A percentile compares a stretch with the other conserved stretches of the same genome.
These are phyloP conservation scores for Venturia oleaginea DNA, from an alignment of 2,329 filamentous ascomycete genomes.

Conservation along the genomic window DNA sequence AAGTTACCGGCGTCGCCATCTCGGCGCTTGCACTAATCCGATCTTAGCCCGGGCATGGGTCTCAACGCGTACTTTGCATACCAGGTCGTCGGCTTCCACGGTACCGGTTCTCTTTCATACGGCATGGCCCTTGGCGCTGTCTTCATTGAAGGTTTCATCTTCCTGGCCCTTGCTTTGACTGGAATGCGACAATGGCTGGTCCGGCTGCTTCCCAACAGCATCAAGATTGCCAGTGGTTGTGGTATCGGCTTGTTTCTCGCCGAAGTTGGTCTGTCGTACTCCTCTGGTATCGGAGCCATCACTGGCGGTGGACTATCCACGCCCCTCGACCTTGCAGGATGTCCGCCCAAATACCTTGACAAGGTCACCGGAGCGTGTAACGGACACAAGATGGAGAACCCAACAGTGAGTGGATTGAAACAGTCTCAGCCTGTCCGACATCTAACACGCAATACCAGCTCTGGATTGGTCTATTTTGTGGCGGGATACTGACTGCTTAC, in stretches of 20 bases:
- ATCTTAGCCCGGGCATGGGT: constrained; percentile 29
- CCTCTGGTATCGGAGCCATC: constrained; percentile 71
- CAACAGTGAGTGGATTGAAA: constrained; percentile 38
- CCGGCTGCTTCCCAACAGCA: constrained; percentile 67
- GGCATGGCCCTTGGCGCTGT: constrained; percentile 72
- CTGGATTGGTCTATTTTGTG: constrained; percentile 84
- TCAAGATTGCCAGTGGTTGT: constrained; percentile 78
- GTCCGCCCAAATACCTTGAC: constrained; percentile 44
- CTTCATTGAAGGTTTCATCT: constrained; percentile 81
- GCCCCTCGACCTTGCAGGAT: constrained; percentile 69
- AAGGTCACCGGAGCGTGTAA: constrained; percentile 49
- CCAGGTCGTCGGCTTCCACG: constrained; percentile 68
- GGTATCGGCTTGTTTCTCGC: constrained; percentile 79
- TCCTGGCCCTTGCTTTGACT: constrained; percentile 67
- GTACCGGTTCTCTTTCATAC: constrained; percentile 63
- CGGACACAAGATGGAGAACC: constrained; percentile 68
- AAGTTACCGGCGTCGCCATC: constrained; percentile 12
- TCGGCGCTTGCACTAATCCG: not conserved
- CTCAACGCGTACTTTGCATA: constrained; percentile 84
- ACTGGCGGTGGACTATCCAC: constrained; percentile 52
- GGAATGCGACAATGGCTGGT: constrained; percentile 85
- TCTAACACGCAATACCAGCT: constrained; percentile 33
- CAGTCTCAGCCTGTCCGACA: constrained; percentile 12
- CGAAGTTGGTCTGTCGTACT: constrained; percentile 66
- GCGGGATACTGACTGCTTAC: constrained; percentile 69